Evolutionary conservation across 2,329 filamentous ascomycete species (phyloP).

Genomic region (Cladosporium sp.): DNA sequence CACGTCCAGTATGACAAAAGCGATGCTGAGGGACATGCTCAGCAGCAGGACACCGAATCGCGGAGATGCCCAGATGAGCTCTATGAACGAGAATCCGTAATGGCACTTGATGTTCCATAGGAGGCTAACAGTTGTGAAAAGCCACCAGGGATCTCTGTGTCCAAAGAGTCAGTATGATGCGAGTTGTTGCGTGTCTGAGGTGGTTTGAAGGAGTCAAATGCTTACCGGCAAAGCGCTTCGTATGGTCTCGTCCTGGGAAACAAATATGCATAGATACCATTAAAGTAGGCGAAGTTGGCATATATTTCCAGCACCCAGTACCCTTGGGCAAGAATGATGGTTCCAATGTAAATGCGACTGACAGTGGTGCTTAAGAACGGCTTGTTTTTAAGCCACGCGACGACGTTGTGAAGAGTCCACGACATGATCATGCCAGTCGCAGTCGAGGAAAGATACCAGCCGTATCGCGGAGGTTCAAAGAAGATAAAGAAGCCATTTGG

Average conservation of each 20-base stretch:
- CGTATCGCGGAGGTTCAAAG: neutral
- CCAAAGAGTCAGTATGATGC: neutral
- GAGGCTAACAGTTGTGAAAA: slow-evolving; percentile 3
- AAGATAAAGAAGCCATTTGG: slow-evolving; percentile 9
- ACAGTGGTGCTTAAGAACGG: slow-evolving; percentile 56
- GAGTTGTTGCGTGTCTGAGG: too few relatives aligned
- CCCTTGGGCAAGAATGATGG: neutral
- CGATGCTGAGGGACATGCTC: slow-evolving; percentile 9
- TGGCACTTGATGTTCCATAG: slow-evolving; percentile 10
- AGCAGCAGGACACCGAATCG: slow-evolving; percentile 3
- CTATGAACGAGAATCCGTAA: neutral
- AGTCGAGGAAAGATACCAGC: slow-evolving; percentile 3
- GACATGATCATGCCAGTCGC: slow-evolving; percentile 2
- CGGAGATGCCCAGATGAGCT: neutral
- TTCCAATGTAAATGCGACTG: slow-evolving; percentile 35
- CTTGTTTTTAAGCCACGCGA: slow-evolving; percentile 49
- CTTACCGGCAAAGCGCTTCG: slow-evolving; percentile 55
- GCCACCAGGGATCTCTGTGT: slow-evolving; percentile 7
- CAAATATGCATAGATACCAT: neutral
- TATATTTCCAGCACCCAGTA: slow-evolving; percentile 7
- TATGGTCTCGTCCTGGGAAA: slow-evolving; percentile 50
- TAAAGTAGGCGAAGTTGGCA: slow-evolving; percentile 3
- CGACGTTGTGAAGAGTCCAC: slow-evolving; percentile 5
- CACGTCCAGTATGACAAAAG: neutral
- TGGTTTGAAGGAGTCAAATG: neutral